phyloP scores from a whole-genome alignment of 73 alveolate species.

The Paramecium caudatum region DNA sequence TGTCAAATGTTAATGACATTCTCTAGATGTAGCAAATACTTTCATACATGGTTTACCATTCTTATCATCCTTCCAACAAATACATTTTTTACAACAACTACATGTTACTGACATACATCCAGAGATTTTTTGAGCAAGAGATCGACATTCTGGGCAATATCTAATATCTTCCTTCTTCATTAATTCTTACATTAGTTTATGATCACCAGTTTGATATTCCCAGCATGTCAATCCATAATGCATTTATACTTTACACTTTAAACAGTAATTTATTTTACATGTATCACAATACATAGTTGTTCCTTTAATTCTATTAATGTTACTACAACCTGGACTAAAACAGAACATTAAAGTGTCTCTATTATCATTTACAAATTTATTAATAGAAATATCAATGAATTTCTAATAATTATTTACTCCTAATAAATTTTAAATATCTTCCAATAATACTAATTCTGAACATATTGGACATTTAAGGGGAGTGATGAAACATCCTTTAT shows the following conservation, averaged over 20 bases:
- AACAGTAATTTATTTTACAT: conserved; percentile 16
- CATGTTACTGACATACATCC: conserved; percentile 41
- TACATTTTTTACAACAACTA: conserved; percentile 18
- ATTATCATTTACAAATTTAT: conserved; percentile 27
- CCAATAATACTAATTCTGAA: background rate
- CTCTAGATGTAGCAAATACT: background rate
- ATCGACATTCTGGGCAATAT: conserved; percentile 15
- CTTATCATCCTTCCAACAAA: conserved; percentile 11
- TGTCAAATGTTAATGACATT: conserved; percentile 28
- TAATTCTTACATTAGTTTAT: background rate
- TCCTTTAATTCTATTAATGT: conserved; percentile 5
- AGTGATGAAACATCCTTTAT: background rate
- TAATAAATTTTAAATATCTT: conserved; percentile 19
- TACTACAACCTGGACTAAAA: background rate
- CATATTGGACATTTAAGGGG: conserved; percentile 44
- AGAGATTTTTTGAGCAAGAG: conserved; percentile 27
- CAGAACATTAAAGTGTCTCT: background rate
- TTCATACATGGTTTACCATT: conserved; percentile 56
- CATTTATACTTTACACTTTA: conserved; percentile 25
- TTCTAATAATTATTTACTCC: background rate
- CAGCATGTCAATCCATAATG: conserved; percentile 58
- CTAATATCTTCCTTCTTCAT: conserved; percentile 52
- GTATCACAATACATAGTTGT: background rate
- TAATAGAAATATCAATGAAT: conserved; percentile 15
- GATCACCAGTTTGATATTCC: conserved; percentile 56